Percentiles rank a stretch among this genome's conserved stretches.
phyloP scores from a whole-genome alignment of 1,139 yeast genomes.

The Taphrina flavorubra region DNA sequence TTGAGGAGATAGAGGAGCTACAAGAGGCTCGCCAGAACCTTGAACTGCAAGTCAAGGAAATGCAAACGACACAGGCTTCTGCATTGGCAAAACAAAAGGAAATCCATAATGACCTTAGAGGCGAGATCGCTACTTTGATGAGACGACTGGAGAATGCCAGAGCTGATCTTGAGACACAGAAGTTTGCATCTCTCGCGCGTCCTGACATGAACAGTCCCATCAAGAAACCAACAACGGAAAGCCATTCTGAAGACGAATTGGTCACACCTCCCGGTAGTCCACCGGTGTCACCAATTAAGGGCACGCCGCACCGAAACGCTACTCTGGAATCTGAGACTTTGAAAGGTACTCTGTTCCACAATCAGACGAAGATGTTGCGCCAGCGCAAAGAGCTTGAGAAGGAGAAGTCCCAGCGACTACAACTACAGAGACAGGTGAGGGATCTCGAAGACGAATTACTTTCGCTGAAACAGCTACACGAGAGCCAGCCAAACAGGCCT shows the following conservation, averaged over 20 bases:
- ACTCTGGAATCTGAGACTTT: constrained; percentile 72
- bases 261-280: constrained; percentile 49
- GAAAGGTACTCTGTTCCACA: constrained; percentile 67
- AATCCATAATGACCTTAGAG: constrained; percentile 18
- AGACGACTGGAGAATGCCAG: constrained; percentile 18
- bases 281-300: constrained; percentile 55
- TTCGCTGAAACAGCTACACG: constrained; percentile 23
- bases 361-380: constrained; percentile 57
- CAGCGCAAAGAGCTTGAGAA: constrained; percentile 49
- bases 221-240: constrained; percentile 45
- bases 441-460: constrained; percentile 48
- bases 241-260: constrained; percentile 43
- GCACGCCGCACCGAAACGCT: constrained; percentile 59
- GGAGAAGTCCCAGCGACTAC: constrained; percentile 53
- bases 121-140: constrained; percentile 15
- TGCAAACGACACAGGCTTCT: constrained; percentile 10
- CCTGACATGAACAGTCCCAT: constrained; percentile 23
- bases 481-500: constrained; percentile 24
- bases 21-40: constrained; percentile 9
- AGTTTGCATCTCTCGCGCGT: neutral
- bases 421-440: constrained; percentile 49
- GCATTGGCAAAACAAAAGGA: constrained; percentile 15
- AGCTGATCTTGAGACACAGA: constrained; percentile 28
- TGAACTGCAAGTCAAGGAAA: constrained; percentile 1
- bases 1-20: constrained; percentile 18